phyloP scores from a whole-genome alignment of 2,329 filamentous ascomycete genomes.

The Aspergillus fructus region DNA sequence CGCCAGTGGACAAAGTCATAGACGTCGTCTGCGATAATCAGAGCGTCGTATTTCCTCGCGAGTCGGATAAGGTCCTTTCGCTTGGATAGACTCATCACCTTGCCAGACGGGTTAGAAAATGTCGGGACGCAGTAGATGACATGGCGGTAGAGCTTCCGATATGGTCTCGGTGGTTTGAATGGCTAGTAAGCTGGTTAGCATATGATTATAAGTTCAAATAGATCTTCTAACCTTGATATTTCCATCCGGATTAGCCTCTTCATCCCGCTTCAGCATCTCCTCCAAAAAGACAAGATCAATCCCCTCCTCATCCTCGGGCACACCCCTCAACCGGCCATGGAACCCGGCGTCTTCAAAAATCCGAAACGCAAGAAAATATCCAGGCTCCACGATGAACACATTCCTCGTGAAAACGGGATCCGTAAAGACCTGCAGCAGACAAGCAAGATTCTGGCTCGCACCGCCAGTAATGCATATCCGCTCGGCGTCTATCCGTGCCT shows the following conservation, averaged over 20 bases:
- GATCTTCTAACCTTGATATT: too few species aligned
- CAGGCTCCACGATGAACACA: conserved; percentile 79
- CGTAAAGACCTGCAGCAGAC: conserved; percentile 74
- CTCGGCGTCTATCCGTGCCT: conserved; percentile 46
- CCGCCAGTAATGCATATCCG: conserved; percentile 82
- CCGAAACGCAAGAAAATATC: conserved; percentile 80
- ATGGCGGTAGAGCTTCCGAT: conserved; percentile 79
- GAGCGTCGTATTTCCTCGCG: too few species aligned
- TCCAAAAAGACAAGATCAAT: conserved; percentile 66
- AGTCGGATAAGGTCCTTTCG: too few species aligned
- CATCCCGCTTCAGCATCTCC: conserved; percentile 49
- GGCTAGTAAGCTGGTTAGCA: conserved; percentile 4
- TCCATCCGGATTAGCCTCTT: conserved; percentile 29
- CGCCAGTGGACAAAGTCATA: too few species aligned
- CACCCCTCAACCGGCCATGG: conserved; percentile 61
- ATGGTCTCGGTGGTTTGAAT: conserved; percentile 59
- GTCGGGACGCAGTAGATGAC: conserved; percentile 87
- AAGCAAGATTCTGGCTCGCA: conserved; percentile 78
- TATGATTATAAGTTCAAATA: too few species aligned
- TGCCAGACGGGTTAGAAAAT: conserved; percentile 75
- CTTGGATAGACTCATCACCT: too few species aligned
- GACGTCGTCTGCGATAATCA: too few species aligned
- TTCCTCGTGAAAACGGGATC: conserved; percentile 73
- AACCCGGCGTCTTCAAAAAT: conserved; percentile 84
- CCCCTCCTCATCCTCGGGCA: conserved; percentile 76